Evolutionary conservation across 331 rosid genomes (phyloP).

Genomic region (Arachis monticola): DNA sequence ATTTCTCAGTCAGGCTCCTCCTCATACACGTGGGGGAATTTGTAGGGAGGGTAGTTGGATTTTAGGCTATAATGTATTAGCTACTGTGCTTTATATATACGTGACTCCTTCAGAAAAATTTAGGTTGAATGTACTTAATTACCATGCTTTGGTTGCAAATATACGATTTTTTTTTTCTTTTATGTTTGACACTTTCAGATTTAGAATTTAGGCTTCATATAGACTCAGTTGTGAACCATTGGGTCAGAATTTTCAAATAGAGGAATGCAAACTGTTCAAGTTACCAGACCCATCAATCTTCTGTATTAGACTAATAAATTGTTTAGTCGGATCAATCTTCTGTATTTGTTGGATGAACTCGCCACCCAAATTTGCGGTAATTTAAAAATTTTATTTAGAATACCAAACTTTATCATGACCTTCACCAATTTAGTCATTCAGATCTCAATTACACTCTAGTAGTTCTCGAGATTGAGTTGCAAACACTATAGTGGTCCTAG

Average conservation of each 20-base stretch:
- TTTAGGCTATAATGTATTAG: slow-evolving; percentile 34
- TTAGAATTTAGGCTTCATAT: slow-evolving; percentile 49
- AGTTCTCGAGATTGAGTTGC: too few species aligned
- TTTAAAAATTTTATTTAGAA: too few species aligned
- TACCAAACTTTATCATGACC: too few species aligned
- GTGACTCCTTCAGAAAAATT: background rate
- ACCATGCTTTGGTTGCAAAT: background rate
- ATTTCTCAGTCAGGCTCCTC: slow-evolving; percentile 25
- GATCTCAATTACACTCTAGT: too few species aligned
- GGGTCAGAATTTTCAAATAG: slow-evolving; percentile 25
- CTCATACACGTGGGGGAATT: slow-evolving; percentile 11
- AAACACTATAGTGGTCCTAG: too few species aligned
- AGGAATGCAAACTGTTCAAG: slow-evolving; percentile 27
- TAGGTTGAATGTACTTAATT: background rate
- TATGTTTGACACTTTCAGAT: slow-evolving; percentile 9
- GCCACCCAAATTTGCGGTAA: too few species aligned
- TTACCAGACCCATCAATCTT: background rate
- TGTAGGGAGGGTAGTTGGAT: slow-evolving; percentile 32
- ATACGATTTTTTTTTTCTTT: background rate
- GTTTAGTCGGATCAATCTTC: too few species aligned
- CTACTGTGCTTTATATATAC: slow-evolving; percentile 5
- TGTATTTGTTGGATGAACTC: too few species aligned
- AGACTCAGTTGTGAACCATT: slow-evolving; percentile 34
- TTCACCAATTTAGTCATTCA: too few species aligned
- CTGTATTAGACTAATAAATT: too few species aligned